Evolutionary conservation across 257 asterid genomes (phyloP).

Genomic region (Ilex asprella): DNA sequence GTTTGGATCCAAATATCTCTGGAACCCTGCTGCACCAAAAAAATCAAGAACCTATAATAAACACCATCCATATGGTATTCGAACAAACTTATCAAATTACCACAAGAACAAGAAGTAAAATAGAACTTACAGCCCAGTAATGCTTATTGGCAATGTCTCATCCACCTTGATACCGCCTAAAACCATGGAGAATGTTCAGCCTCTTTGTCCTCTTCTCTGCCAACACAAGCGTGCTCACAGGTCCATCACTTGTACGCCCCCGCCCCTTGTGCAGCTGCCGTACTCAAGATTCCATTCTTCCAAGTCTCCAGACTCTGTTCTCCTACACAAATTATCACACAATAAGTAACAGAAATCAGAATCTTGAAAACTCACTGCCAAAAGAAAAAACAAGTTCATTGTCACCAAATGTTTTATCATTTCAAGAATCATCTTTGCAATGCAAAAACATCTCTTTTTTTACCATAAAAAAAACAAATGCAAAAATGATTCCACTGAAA

Average conservation of each 20-base stretch:
- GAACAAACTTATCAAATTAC: too few relatives aligned
- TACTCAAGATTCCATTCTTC: constrained; percentile 57
- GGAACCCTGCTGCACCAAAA: too few relatives aligned
- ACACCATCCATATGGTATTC: too few relatives aligned
- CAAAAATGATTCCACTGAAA: too few relatives aligned
- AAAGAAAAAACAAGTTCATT: background rate
- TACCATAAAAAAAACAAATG: too few relatives aligned
- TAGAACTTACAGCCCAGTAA: constrained; percentile 77
- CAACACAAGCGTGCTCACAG: constrained; percentile 52
- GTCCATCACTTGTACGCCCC: constrained; percentile 39
- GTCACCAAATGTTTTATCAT: too few relatives aligned
- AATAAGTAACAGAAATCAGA: background rate
- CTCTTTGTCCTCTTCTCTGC: constrained; percentile 79
- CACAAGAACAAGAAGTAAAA: background rate
- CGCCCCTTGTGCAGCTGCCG: constrained; percentile 54
- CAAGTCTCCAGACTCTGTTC: constrained; percentile 58
- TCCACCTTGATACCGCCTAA: constrained; percentile 87
- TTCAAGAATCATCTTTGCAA: background rate
- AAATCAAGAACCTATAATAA: too few relatives aligned
- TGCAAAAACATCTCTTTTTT: too few relatives aligned
- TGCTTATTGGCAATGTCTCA: constrained; percentile 94
- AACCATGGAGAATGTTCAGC: constrained; percentile 68
- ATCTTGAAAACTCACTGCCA: background rate
- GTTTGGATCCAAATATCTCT: too few relatives aligned
- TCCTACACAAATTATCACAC: constrained; percentile 28